Conservation (phyloP, 2,329 filamentous ascomycete species). For the Pseudogymnoascus sp. region DNA sequence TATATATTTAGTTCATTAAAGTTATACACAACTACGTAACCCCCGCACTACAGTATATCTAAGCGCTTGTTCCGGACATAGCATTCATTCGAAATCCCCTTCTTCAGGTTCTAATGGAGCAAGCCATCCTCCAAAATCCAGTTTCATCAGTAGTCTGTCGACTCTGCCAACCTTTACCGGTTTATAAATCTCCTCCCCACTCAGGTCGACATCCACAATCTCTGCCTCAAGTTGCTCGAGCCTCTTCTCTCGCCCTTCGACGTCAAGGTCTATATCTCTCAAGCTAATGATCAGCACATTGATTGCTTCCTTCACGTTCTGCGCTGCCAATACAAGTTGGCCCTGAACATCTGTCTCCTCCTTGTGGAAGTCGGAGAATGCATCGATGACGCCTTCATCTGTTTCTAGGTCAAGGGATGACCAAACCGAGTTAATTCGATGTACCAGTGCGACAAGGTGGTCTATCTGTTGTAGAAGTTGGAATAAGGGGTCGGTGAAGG, state of each 20-base stretch:
- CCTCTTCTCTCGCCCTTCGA: neutral
- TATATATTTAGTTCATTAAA: neutral
- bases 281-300: slow-evolving; percentile 51
- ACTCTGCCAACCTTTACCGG: slow-evolving; percentile 71
- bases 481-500: slow-evolving; percentile 60
- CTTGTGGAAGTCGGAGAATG: slow-evolving; percentile 60
- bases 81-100: neutral
- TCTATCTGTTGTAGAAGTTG: slow-evolving; percentile 68
- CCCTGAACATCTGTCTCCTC: slow-evolving; percentile 64
- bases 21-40: neutral
- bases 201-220: slow-evolving; percentile 28
- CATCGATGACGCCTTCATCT: slow-evolving; percentile 74
- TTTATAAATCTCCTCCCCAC: slow-evolving; percentile 50
- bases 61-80: neutral
- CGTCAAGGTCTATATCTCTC: slow-evolving; percentile 44
- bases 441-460: slow-evolving; percentile 69
- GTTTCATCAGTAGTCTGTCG: slow-evolving; percentile 82
- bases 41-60: neutral
- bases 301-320: slow-evolving; percentile 59
- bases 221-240: slow-evolving; percentile 18
- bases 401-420: slow-evolving; percentile 71
- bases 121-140: slow-evolving; percentile 49
- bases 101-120: neutral
- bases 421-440: slow-evolving; percentile 70
- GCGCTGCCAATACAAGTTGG: slow-evolving; percentile 58